A percentile compares a stretch with the other conserved stretches of the same genome.
phyloP scores from a whole-genome alignment of 176 grass and related monocot genomes.

The Hordeum marinum region DNA sequence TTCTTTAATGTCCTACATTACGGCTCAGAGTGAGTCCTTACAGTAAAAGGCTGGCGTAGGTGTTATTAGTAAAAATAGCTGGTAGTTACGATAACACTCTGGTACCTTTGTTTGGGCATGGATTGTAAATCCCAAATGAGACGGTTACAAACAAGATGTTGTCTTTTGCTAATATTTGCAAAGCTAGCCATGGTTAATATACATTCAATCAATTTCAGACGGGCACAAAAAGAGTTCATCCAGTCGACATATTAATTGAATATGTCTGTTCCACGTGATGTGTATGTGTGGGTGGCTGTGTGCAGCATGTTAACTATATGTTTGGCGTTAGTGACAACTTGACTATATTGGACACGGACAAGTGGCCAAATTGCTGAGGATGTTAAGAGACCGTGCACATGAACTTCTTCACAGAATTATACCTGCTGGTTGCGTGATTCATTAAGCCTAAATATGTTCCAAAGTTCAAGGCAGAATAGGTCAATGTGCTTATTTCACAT shows the following conservation, averaged over 20 bases:
- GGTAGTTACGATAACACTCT: background rate
- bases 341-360: background rate
- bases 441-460: background rate
- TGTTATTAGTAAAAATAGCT: background rate
- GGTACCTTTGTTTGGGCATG: background rate
- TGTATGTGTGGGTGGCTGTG: background rate
- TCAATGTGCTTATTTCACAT: background rate
- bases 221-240: background rate
- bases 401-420: background rate
- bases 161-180: background rate
- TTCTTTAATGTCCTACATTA: background rate
- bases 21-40: background rate
- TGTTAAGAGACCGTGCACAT: background rate
- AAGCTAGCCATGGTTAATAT: background rate
- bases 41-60: background rate
- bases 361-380: background rate
- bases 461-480: background rate
- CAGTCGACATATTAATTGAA: background rate
- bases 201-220: background rate
- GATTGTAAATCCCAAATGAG: background rate
- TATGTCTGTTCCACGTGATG: background rate
- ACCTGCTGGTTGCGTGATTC: background rate
- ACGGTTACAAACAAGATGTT: background rate
- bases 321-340: background rate
- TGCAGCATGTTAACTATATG: background rate